phyloP scores from a whole-genome alignment of 768 basidiomycete species.

The Serendipita sp. region DNA sequence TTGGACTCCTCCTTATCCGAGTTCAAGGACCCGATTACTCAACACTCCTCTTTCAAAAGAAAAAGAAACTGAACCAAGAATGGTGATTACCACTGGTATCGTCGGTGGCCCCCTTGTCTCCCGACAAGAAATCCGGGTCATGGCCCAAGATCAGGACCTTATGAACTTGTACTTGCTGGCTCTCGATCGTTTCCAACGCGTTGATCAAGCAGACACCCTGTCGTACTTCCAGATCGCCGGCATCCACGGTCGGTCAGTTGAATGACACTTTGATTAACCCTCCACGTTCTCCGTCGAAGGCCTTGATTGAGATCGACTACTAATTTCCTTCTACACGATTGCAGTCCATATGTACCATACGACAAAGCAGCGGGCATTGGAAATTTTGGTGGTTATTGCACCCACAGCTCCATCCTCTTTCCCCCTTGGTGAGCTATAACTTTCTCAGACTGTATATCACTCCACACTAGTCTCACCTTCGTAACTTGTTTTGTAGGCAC shows the following conservation, averaged over 20 bases:
- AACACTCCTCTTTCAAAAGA: too few species aligned
- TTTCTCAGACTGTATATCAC: too few species aligned
- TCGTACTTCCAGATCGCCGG: constrained; percentile 33
- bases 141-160: background rate
- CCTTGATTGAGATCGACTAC: background rate
- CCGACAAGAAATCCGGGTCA: constrained; percentile 7
- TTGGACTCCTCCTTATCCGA: too few species aligned
- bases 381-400: constrained; percentile 33
- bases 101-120: background rate
- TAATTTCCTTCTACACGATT: background rate
- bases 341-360: constrained; percentile 27
- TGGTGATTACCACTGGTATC: constrained; percentile 7
- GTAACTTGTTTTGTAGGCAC: constrained; percentile 18
- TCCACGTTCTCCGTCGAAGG: background rate
- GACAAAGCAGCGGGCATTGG: constrained; percentile 20
- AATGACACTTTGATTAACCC: background rate
- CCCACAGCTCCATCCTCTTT: constrained; percentile 36
- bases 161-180: constrained; percentile 8
- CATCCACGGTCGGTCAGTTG: constrained; percentile 29
- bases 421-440: constrained; percentile 25
- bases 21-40: too few species aligned
- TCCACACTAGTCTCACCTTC: background rate
- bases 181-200: constrained; percentile 16
- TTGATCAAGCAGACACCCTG: constrained; percentile 18
- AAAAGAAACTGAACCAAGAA: background rate